Evolutionary conservation across 2,329 filamentous ascomycete species (phyloP), one percentile per base, ranked within the genome.

Genomic region (Fulvia fulva): DNA sequence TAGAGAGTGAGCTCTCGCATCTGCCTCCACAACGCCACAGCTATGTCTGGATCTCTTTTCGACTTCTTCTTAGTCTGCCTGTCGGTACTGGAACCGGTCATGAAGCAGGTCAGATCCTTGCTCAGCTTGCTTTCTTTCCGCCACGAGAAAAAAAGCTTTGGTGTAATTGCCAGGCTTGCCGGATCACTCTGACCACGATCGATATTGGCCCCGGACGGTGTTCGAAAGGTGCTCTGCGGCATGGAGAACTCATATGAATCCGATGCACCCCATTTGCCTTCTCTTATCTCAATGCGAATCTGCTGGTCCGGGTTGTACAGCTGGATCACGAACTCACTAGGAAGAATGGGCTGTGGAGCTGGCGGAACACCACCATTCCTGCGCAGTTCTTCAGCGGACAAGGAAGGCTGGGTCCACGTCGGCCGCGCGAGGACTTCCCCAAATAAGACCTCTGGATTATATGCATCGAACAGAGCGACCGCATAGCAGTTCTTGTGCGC

Each of bases 221-320:
- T 80, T 28, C 88, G 84, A 73, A 99, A 99, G 25, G 87, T 89
- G 59, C 86, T 87, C 70, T 92, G 86, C 0, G 94, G 94, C 75
- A 99, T 87, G 73, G 93, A 90, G 74, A 99, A 97, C 63, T 94
- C 90, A 87, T 93, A 99, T 55, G 84, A 84, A 53, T 91, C 85
- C 14, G 86, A 87, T 60, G 86, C 87, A 61, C 88, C 91, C 88
- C 91, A 96, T 60, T 87, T 86, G 32, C 89, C 87, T 43, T 87
- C 82, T 65, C 88, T 85, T 68, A 87, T 83, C 66, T 83, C 86
- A 34, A 97, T 83, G 0, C 80, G 68, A 21, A 97, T 79, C 66
- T 88, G 83, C 74, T 94, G 91, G 72, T 97, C 93, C 0, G 94
- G 94, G 71, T 96, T 94, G 80, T 97, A 97, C 2, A 99, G 85